Conservation (phyloP, 352 stramenopile genomes). For the Globisporangium cystogenes region DNA sequence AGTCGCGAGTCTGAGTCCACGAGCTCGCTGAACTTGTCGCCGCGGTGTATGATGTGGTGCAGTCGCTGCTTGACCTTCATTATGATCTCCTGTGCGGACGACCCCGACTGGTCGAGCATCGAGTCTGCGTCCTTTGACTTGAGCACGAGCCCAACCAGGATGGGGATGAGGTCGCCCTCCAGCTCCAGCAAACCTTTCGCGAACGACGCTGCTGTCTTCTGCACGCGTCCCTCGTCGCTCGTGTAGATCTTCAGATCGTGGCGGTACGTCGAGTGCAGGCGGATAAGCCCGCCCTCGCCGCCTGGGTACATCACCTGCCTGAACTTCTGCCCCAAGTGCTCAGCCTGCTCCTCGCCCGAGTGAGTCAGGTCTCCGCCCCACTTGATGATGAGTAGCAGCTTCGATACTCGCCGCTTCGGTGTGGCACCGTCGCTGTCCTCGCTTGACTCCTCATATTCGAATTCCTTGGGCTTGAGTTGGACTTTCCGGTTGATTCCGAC, state of each 20-base stretch:
- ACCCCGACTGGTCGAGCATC: constrained; percentile 98
- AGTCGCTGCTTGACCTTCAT: constrained; percentile 87
- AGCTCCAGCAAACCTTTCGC: constrained; percentile 98
- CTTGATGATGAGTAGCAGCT: constrained; percentile 99
- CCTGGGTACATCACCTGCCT: constrained; percentile 88
- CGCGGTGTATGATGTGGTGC: constrained; percentile 83
- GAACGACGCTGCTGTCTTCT: constrained; percentile 99
- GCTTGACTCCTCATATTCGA: constrained; percentile 18
- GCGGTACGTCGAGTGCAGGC: constrained; percentile 98
- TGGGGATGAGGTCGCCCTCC: constrained; percentile 98
- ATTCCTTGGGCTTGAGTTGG: constrained; percentile 88
- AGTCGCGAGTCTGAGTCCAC: constrained; percentile 73
- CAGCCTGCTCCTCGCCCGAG: constrained; percentile 94
- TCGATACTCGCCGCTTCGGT: constrained; percentile 40
- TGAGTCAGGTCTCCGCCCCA: constrained; percentile 99
- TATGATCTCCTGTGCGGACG: constrained; percentile 90
- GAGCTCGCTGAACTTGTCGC: constrained; percentile 71
- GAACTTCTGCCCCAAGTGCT: constrained; percentile 91
- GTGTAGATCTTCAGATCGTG: constrained; percentile 99
- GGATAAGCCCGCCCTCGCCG: constrained; percentile 94
- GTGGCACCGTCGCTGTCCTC: constrained; percentile 15
- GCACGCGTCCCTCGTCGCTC: constrained; percentile 98
- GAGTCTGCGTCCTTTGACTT: constrained; percentile 90
- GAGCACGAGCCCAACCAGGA: constrained; percentile 93
- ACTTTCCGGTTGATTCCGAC: constrained; percentile 98